Evolutionary conservation across 2,329 filamentous ascomycete species (phyloP).

Genomic region (Blastomyces percursus): DNA sequence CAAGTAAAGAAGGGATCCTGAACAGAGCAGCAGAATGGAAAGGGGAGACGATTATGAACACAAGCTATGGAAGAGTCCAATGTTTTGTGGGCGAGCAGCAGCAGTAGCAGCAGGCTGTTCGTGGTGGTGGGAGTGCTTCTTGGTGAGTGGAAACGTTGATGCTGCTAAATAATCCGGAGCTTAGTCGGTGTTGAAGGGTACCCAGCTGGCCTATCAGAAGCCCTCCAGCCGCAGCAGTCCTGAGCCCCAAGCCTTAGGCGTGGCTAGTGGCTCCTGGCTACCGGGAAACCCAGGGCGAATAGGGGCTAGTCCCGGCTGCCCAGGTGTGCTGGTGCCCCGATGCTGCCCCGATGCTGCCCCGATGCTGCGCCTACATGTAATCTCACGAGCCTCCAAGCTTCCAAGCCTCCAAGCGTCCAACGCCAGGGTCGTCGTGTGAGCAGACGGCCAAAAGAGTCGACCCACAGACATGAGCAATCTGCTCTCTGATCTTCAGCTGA

Average conservation of each 20-base stretch:
- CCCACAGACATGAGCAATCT: not conserved
- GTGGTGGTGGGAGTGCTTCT: no score
- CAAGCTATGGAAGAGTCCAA: not conserved
- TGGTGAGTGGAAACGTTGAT: not conserved
- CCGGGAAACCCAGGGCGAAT: not conserved
- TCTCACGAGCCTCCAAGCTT: not conserved
- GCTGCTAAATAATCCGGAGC: not conserved
- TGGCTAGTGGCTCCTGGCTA: not conserved
- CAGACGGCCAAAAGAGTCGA: not conserved
- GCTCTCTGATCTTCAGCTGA: not conserved
- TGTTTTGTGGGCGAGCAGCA: not conserved
- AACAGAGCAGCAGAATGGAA: not conserved
- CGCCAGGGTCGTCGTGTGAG: not conserved
- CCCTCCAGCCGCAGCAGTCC: not conserved
- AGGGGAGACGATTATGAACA: not conserved
- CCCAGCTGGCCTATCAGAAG: not conserved
- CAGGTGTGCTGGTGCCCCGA: not conserved
- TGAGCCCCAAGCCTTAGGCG: not conserved
- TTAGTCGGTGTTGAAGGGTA: not conserved
- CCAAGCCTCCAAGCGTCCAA: not conserved
- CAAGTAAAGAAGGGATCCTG: no score
- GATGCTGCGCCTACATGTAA: not conserved
- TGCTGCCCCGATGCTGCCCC: no score
- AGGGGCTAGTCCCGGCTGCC: not conserved
- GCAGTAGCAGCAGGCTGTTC: not conserved